Conservation (phyloP, 768 basidiomycete species). For the Leucocoprinus sp. region DNA sequence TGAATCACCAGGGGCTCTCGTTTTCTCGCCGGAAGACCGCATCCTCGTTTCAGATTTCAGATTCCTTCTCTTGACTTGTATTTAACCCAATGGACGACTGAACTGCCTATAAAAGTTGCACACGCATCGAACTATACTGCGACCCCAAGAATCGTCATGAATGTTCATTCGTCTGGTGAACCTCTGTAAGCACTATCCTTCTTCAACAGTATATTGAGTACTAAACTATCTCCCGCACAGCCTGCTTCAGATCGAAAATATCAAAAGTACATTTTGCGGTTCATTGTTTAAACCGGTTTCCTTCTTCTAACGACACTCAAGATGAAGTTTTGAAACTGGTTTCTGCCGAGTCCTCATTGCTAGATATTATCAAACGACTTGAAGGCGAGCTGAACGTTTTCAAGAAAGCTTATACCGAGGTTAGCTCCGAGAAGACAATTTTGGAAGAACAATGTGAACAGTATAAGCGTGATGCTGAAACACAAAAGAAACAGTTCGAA, state of each 20-base stretch:
- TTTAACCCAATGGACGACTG: background rate
- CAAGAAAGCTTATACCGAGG: conserved; percentile 32
- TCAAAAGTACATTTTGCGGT: conserved; percentile 1
- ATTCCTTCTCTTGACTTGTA: background rate
- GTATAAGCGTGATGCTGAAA: conserved; percentile 27
- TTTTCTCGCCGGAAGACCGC: background rate
- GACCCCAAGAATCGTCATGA: background rate
- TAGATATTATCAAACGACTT: conserved; percentile 26
- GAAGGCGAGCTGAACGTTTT: conserved; percentile 34
- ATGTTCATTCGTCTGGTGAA: background rate
- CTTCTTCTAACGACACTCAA: conserved; percentile 15
- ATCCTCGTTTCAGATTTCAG: background rate
- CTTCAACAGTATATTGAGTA: background rate
- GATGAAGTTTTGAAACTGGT: conserved; percentile 32
- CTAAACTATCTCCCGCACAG: background rate
- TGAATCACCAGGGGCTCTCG: background rate
- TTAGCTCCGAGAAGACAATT: conserved; percentile 25
- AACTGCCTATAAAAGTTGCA: background rate
- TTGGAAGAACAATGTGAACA: conserved; percentile 20
- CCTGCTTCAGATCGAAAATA: background rate
- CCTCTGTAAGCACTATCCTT: background rate
- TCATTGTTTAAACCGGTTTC: background rate
- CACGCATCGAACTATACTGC: no score
- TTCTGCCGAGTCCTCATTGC: conserved; percentile 22
- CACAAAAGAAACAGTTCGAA: conserved; percentile 29